phyloP scores from a whole-genome alignment of 495 filamentous ascomycete species.

The Polyplosphaeria fusca region DNA sequence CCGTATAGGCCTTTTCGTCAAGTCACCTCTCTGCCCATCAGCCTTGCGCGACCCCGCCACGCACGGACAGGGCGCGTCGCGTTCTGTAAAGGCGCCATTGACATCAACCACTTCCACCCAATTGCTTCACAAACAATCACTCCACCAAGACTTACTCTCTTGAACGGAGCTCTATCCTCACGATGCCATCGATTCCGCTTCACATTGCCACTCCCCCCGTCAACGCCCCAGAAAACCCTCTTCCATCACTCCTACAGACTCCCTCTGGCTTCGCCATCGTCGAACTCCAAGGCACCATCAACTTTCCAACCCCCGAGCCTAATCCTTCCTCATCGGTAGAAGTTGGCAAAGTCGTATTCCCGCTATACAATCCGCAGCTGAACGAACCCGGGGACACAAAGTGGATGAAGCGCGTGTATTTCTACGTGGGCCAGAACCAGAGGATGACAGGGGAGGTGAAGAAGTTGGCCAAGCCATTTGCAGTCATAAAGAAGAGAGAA shows the following conservation, averaged over 20 bases:
- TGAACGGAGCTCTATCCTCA: constrained; percentile 30
- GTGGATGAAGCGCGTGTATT: constrained; percentile 86
- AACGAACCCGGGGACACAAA: constrained; percentile 48
- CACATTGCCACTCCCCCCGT: constrained; percentile 21
- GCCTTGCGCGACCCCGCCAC: too few species aligned
- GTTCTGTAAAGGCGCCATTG: too few species aligned
- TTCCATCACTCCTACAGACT: constrained; percentile 83
- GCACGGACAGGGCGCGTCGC: too few species aligned
- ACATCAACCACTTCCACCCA: not conserved
- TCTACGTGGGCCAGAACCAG: constrained; percentile 88
- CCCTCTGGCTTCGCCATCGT: constrained; percentile 76
- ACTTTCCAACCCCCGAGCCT: constrained; percentile 48
- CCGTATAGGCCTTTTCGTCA: too few species aligned
- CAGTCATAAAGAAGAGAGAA: constrained; percentile 61
- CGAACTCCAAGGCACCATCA: constrained; percentile 86
- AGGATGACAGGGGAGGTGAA: constrained; percentile 86
- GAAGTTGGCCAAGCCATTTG: constrained; percentile 73
- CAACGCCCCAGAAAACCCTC: constrained; percentile 51
- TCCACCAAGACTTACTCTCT: not conserved
- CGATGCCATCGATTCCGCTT: constrained; percentile 63
- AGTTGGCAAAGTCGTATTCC: constrained; percentile 77
- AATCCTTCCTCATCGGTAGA: constrained; percentile 41
- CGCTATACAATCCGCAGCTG: constrained; percentile 56
- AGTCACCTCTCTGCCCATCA: too few species aligned
- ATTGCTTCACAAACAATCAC: not conserved